Evolutionary conservation across 2,329 filamentous ascomycete species (phyloP), one percentile per base, ranked within the genome.

Genomic region (Exophiala mesophila): DNA sequence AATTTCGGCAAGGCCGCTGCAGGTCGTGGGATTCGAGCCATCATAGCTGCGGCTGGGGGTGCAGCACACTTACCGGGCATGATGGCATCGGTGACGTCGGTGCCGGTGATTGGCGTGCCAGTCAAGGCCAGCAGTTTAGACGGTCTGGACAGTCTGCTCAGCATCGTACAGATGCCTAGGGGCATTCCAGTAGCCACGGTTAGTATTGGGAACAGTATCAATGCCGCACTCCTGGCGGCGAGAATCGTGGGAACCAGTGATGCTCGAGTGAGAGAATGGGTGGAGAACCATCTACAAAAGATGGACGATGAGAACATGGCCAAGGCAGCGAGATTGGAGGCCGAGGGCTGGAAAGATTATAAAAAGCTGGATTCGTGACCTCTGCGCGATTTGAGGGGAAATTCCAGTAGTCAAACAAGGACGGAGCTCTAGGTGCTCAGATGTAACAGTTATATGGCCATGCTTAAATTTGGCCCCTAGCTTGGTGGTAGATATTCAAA

Each of bases 31-130:
- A 71, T 84, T 56, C 76, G 76, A 41, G 79, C 83, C 2, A 73
- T 86, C 41, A 85, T 85, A 46, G 81, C 82, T 0, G 83, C 79
- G 4, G 82, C 82, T 1, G 81, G 81, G 4, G 82, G 82, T 13
- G 82, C 82, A 0, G 82, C 82, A 2, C 75, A 80, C 50, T 63
- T 85, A 1, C 80, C 82, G 0, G 81, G 82, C 13, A 85, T 84
- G 80, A 60, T 81, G 21, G 77, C 80, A 1, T 75, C 78, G 2
- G 74, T 80, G 54, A 83, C 80, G 0, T 67, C 77, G 1, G 59
- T 86, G n/a, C 83, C 82, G 0, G 82, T 86, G 2, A 83, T 86
- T 36, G 83, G 82, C 3, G 77, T 86, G 1, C 83, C 83, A 0
- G 78, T 87, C 28, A 82, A 80, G 63, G 82, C 78, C 1, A 82